phyloP scores from a whole-genome alignment of 1,284 basidiomycete genomes.

The Leccinum variabile region DNA sequence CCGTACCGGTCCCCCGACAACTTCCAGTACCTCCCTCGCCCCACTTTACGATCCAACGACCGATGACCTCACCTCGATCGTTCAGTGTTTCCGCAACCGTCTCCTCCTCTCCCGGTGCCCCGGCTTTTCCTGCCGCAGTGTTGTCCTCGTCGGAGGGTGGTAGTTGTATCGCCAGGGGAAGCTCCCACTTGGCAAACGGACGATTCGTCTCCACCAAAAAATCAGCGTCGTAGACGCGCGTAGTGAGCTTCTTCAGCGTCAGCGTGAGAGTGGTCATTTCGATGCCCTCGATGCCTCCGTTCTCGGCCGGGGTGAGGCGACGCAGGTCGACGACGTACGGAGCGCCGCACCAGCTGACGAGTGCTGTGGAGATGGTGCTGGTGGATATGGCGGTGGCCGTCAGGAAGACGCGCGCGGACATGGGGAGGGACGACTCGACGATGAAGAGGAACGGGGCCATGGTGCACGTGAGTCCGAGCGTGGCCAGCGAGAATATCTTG shows the following conservation, averaged over 20 bases:
- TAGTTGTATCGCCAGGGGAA: slow-evolving; percentile 56
- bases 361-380: slow-evolving; percentile 67
- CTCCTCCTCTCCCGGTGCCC: slow-evolving; percentile 58
- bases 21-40: slow-evolving; percentile 58
- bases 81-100: slow-evolving; percentile 76
- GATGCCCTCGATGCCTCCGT: slow-evolving; percentile 50
- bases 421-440: slow-evolving; percentile 73
- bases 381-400: slow-evolving; percentile 71
- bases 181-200: slow-evolving; percentile 81
- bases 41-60: slow-evolving; percentile 80
- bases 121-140: slow-evolving; percentile 33
- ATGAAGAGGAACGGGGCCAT: slow-evolving; percentile 81
- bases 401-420: slow-evolving; percentile 68
- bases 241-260: slow-evolving; percentile 55
- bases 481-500: slow-evolving; percentile 83
- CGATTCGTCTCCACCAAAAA: slow-evolving; percentile 71
- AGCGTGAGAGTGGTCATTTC: slow-evolving; percentile 74
- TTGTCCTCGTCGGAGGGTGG: slow-evolving; percentile 40
- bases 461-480: slow-evolving; percentile 67
- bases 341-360: slow-evolving; percentile 71
- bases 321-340: slow-evolving; percentile 53
- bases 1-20: slow-evolving; percentile 58
- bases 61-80: slow-evolving; percentile 61
- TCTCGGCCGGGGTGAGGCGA: slow-evolving; percentile 41
- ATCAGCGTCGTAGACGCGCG: slow-evolving; percentile 72